These are phyloP conservation scores for Trichoderma sp. DNA, from an alignment of 2,329 filamentous ascomycete genomes.

Conservation along the genomic window DNA sequence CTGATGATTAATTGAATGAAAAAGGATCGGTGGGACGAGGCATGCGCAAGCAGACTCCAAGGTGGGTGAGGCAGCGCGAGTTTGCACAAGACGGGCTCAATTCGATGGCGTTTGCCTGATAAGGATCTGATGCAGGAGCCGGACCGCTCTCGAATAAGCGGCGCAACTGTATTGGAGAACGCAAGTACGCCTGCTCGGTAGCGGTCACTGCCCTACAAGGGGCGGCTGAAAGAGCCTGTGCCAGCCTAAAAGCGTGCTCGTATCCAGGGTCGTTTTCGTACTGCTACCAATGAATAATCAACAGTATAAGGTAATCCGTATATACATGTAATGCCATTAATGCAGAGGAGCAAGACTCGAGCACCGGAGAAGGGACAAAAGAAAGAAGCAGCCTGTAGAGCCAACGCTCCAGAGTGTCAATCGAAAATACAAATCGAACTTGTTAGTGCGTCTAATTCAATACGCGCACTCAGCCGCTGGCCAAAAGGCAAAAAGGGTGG, in stretches of 20 bases:
- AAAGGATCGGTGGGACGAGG: neutral
- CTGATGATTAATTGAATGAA: neutral
- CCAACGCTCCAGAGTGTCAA: neutral
- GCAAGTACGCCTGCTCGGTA: neutral
- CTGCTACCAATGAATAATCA: neutral
- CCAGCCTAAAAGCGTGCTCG: neutral
- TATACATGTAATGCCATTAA: neutral
- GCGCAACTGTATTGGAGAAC: neutral
- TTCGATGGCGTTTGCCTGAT: constrained; percentile 18
- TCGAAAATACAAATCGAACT: neutral
- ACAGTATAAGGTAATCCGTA: neutral
- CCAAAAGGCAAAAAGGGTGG: neutral
- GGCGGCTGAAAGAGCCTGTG: neutral
- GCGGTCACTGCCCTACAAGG: neutral
- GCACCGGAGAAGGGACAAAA: neutral
- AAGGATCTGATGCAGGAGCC: constrained; percentile 20
- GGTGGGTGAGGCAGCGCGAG: neutral
- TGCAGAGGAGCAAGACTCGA: neutral
- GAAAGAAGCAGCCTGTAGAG: neutral
- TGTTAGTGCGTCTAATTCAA: neutral
- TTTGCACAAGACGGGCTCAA: neutral
- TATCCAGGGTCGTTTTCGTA: neutral
- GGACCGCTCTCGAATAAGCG: constrained; percentile 6
- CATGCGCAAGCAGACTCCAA: neutral
- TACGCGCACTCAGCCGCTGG: neutral